Conservation (phyloP, 2,329 filamentous ascomycete species). For the Verticillium albo-atrum region DNA sequence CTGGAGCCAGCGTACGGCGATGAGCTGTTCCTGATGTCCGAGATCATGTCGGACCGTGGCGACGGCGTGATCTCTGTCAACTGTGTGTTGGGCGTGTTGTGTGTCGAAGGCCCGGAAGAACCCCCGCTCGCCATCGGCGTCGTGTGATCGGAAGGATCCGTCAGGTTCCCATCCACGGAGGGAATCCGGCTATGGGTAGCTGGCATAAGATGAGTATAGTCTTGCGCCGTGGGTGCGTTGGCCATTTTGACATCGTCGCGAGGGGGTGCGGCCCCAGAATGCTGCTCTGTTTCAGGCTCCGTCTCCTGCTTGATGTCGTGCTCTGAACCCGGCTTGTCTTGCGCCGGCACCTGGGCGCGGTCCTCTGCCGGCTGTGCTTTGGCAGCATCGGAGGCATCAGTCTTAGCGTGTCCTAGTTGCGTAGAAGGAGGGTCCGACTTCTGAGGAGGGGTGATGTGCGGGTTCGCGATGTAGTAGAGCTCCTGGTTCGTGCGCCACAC, state of each 20-base stretch:
- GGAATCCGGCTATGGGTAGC: slow-evolving; percentile 8
- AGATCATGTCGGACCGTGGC: slow-evolving; percentile 30
- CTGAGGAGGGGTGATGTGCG: slow-evolving; percentile 22
- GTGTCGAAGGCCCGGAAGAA: slow-evolving; percentile 34
- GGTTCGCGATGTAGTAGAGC: slow-evolving; percentile 26
- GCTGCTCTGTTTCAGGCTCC: neutral
- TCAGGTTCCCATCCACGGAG: slow-evolving; percentile 11
- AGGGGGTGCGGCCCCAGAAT: neutral
- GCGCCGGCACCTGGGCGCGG: neutral
- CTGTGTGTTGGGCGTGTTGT: slow-evolving; percentile 44
- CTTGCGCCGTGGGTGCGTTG: neutral
- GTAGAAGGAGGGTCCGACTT: slow-evolving; percentile 24
- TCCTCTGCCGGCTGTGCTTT: neutral
- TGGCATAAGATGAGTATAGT: slow-evolving; percentile 7
- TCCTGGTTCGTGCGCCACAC: slow-evolving; percentile 27
- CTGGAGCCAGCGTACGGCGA: slow-evolving; percentile 22
- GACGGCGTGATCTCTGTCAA: slow-evolving; percentile 35
- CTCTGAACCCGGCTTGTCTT: neutral
- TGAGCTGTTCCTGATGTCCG: slow-evolving; percentile 30
- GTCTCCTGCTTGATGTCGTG: neutral
- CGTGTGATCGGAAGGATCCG: slow-evolving; percentile 34
- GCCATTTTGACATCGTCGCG: slow-evolving; percentile 2
- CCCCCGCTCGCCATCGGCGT: slow-evolving; percentile 34
- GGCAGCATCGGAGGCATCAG: neutral
- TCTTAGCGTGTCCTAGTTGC: neutral